Conservation (phyloP, 257 asterid species). For the Parsonsia alboflavescens region DNA sequence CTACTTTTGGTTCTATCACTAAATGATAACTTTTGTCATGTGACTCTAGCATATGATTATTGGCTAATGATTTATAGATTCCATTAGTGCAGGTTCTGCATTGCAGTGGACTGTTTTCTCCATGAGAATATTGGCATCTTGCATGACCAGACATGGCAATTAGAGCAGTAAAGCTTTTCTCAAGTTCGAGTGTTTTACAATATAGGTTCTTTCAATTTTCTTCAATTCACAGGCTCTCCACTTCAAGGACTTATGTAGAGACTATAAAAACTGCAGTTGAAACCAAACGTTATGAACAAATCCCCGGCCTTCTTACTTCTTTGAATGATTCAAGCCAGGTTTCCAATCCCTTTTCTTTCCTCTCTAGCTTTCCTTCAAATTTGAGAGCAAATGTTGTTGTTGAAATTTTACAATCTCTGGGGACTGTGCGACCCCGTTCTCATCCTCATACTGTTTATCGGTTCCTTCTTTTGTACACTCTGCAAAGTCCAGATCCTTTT, state of each 20-base stretch:
- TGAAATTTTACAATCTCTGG: slow-evolving; percentile 55
- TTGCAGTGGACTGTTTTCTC: not conserved
- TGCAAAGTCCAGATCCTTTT: slow-evolving; percentile 48
- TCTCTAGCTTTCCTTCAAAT: slow-evolving; percentile 38
- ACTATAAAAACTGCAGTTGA: slow-evolving; percentile 47
- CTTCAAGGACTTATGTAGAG: slow-evolving; percentile 36
- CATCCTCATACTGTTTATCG: slow-evolving; percentile 46
- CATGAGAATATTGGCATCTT: not conserved
- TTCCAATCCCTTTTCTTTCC: slow-evolving; percentile 64
- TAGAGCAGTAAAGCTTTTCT: slow-evolving; percentile 10
- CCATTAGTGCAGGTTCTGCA: not conserved
- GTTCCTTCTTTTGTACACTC: slow-evolving; percentile 53
- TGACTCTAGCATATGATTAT: not conserved
- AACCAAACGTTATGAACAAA: slow-evolving; percentile 41
- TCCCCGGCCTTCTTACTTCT: slow-evolving; percentile 51
- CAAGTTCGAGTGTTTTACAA: slow-evolving; percentile 3
- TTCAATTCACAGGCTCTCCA: slow-evolving; percentile 25
- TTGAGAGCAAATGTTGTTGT: slow-evolving; percentile 34
- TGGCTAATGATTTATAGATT: not conserved
- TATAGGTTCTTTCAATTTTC: slow-evolving; percentile 20
- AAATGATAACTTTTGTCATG: not conserved
- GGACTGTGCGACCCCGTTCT: slow-evolving; percentile 57
- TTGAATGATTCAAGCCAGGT: slow-evolving; percentile 23
- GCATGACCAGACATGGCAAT: slow-evolving; percentile 8
- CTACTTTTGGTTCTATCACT: not conserved